These are phyloP conservation scores for Malassezia japonica DNA, from an alignment of 1,284 basidiomycete genomes.

Conservation along the genomic window DNA sequence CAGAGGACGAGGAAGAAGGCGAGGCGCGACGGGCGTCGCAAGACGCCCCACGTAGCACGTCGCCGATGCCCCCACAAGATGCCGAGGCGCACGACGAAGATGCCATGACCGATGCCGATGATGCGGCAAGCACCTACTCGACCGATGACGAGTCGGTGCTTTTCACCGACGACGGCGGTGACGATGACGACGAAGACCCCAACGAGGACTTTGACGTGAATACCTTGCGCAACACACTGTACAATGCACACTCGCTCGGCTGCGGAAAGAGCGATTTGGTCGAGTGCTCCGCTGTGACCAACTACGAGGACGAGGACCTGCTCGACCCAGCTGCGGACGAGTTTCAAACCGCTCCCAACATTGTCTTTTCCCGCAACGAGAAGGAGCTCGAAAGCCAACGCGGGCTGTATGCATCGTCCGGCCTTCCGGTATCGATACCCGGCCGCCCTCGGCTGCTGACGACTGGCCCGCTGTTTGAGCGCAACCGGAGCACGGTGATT, in stretches of 20 bases:
- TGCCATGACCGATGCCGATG: not conserved
- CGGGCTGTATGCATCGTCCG: not conserved
- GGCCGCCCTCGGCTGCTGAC: constrained; percentile 8
- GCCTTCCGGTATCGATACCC: constrained; percentile 3
- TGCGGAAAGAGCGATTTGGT: not conserved
- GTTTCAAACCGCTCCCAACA: constrained; percentile 19
- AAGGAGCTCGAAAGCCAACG: constrained; percentile 2
- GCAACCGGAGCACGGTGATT: constrained; percentile 83
- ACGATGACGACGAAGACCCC: constrained; percentile 9
- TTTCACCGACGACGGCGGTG: constrained; percentile 1
- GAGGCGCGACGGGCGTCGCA: no score
- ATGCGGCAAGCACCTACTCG: constrained; percentile 1
- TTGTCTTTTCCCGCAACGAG: constrained; percentile 14
- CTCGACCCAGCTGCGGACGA: constrained; percentile 14
- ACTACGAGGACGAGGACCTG: constrained; percentile 19
- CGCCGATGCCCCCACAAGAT: no score
- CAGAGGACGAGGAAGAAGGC: not conserved
- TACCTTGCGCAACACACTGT: constrained; percentile 9
- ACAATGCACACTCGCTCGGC: constrained; percentile 10
- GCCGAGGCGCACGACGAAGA: not conserved
- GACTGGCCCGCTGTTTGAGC: constrained; percentile 56
- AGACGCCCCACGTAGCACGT: no score
- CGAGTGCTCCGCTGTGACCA: constrained; percentile 1
- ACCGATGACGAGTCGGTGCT: constrained; percentile 14
- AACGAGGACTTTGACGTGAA: constrained; percentile 5